These are phyloP conservation scores for Ustilago loliicola DNA, from an alignment of 1,284 basidiomycete species.

Conservation along the genomic window DNA sequence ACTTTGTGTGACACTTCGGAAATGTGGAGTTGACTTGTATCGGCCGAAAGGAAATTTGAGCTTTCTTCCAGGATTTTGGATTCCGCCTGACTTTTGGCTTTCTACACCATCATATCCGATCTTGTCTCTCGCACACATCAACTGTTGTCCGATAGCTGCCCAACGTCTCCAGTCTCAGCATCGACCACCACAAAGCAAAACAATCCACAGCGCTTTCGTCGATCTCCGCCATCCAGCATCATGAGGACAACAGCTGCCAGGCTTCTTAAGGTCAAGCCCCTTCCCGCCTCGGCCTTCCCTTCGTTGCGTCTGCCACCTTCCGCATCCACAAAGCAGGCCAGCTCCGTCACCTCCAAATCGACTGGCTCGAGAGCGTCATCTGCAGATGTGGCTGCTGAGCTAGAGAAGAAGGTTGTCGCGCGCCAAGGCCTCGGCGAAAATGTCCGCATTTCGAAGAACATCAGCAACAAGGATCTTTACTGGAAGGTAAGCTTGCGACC, in stretches of 20 bases:
- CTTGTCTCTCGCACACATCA: neutral
- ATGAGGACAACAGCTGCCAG: conserved; percentile 36
- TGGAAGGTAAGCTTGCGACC: conserved; percentile 50
- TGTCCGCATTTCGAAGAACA: conserved; percentile 44
- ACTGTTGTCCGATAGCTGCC: neutral
- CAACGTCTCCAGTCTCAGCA: neutral
- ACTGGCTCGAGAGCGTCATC: conserved; percentile 1
- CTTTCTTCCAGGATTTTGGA: conserved; percentile 13
- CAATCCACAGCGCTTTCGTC: neutral
- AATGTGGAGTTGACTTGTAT: conserved; percentile 25
- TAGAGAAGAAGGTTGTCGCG: conserved; percentile 28
- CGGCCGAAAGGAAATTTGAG: conserved; percentile 8
- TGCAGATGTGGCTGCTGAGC: conserved; percentile 34
- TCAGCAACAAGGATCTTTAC: conserved; percentile 52
- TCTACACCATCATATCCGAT: neutral
- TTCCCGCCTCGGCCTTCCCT: conserved; percentile 34
- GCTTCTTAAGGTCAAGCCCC: conserved; percentile 46
- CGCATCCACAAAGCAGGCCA: conserved; percentile 9
- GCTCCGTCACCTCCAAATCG: conserved; percentile 12
- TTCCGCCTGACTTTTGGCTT: conserved; percentile 3
- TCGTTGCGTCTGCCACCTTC: conserved; percentile 36
- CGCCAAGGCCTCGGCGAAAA: conserved; percentile 40
- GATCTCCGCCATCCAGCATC: neutral
- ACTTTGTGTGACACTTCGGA: neutral
- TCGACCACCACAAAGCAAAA: neutral